Evolutionary conservation across 208 protist genomes (phyloP), one percentile per base, ranked within the genome.

Genomic region (Crithidia expoeki): DNA sequence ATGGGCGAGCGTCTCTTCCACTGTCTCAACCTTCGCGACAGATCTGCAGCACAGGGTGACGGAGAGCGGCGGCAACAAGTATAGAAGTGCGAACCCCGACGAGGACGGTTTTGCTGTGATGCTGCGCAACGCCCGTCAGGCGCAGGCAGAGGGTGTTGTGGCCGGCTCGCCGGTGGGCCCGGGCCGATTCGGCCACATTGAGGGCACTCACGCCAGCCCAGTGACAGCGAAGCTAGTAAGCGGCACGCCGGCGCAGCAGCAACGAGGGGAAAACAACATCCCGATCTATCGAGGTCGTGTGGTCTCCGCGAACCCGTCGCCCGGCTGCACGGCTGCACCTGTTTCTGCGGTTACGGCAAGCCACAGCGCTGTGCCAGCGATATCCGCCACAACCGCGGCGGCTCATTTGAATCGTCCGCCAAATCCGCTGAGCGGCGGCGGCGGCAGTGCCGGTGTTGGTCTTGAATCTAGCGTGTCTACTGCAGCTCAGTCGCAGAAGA

Each of bases 81-180:
- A n/a, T n/a, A 11, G 25, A 32, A 30, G 36, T 1, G 36, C 11
- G 21, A 61, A 69, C 30, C 66, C 66, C 25, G 63, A 73, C 6
- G 64, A 83, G 30, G 83, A 93, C 59, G 86, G 81, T 5, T 60
- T 96, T 17, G 63, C 57, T 0, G 76, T 42, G 17, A 53, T 93
- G 44, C 76, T 80, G 3, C 60, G 69, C 5, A 72, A 87, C 27
- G 90, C 81, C 9, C 81, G 65, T 9, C 56, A 74, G 62, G 87
- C 80, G 47, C 71, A 64, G 23, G 44, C 67, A 17, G 64, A 77
- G 25, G 56, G 64, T 50, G 64, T 46, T 10, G 44, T 52, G 34
- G 25, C 36, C 16, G 58, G 12, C 33, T 9, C n/a, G 17, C n/a
- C 57, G 3, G 58, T 34, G 5, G 55, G 51, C 33, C 69, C 65